Evolutionary conservation across 2,329 filamentous ascomycete genomes (phyloP).

Genomic region (Corniculantispora saksenae): DNA sequence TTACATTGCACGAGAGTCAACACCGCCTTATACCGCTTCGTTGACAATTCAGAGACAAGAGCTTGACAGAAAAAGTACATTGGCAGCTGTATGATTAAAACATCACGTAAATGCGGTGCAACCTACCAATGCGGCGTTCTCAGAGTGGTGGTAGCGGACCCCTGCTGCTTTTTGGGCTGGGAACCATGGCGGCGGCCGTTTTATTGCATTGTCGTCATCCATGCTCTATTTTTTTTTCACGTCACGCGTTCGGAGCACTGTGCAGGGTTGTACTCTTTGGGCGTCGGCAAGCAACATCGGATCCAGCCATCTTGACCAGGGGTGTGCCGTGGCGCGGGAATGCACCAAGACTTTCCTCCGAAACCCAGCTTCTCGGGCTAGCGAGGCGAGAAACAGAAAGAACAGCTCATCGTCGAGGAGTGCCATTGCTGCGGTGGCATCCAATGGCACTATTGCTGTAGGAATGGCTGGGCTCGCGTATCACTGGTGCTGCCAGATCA

Average conservation of each 20-base stretch:
- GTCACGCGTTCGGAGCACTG: conserved; percentile 15
- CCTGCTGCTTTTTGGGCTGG: neutral
- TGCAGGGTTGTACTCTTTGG: conserved; percentile 13
- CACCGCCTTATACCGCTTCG: neutral
- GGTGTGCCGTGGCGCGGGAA: neutral
- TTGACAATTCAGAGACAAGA: neutral
- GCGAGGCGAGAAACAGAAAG: neutral
- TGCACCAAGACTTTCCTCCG: neutral
- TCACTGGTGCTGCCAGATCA: too few relatives aligned
- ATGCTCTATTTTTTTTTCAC: conserved; percentile 9
- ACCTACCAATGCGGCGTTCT: neutral
- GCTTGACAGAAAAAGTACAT: too few relatives aligned
- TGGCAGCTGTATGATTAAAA: neutral
- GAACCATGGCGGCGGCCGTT: neutral
- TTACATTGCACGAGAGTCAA: neutral
- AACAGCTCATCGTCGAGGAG: neutral
- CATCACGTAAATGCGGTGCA: neutral
- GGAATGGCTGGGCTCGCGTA: neutral
- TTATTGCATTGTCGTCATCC: conserved; percentile 10
- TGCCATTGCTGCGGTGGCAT: neutral
- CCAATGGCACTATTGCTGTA: neutral
- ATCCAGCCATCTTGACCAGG: conserved; percentile 5
- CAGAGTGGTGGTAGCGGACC: neutral
- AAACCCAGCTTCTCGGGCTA: neutral
- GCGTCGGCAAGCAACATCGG: conserved; percentile 14